Percentiles rank a stretch among this genome's conserved stretches.
phyloP scores from a whole-genome alignment of 78 protist genomes.

The Bigelowiella natans region DNA sequence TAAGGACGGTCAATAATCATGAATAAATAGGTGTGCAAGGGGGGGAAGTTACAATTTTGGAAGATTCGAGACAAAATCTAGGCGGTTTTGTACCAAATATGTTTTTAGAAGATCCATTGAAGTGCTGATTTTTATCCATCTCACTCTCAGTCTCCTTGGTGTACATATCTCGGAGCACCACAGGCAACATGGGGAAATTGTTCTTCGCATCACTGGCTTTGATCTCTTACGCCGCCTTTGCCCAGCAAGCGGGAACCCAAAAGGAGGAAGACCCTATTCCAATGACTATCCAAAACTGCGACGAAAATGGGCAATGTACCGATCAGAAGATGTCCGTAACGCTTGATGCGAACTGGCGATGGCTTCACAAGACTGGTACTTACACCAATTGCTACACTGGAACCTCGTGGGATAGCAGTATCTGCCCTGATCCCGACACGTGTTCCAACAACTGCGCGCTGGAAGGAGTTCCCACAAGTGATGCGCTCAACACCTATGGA shows the following conservation, averaged over 20 bases:
- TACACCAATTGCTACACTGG: conserved; percentile 50
- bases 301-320: conserved; percentile 12
- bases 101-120: too few relatives aligned
- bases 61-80: too few relatives aligned
- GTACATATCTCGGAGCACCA: too few relatives aligned
- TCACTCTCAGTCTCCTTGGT: too few relatives aligned
- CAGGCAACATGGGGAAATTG: too few relatives aligned
- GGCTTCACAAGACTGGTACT: conserved; percentile 29
- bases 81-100: too few relatives aligned
- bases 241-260: conserved; percentile 28
- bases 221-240: neutral
- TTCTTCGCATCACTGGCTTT: too few relatives aligned
- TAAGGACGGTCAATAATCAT: too few relatives aligned
- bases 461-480: conserved; percentile 51
- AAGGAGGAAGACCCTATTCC: conserved; percentile 34
- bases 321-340: conserved; percentile 8
- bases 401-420: conserved; percentile 13
- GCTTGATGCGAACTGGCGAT: conserved; percentile 51
- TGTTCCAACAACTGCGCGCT: conserved; percentile 45
- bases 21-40: too few relatives aligned
- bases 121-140: too few relatives aligned
- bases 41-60: too few relatives aligned
- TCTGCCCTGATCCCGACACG: conserved; percentile 43
- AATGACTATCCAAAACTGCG: conserved; percentile 30
- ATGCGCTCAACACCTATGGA: conserved; percentile 41